Evolutionary conservation across 192 early-diverging fungal genomes (phyloP), one percentile per base, ranked within the genome.

Genomic region (Entophlyctis helioformis): DNA sequence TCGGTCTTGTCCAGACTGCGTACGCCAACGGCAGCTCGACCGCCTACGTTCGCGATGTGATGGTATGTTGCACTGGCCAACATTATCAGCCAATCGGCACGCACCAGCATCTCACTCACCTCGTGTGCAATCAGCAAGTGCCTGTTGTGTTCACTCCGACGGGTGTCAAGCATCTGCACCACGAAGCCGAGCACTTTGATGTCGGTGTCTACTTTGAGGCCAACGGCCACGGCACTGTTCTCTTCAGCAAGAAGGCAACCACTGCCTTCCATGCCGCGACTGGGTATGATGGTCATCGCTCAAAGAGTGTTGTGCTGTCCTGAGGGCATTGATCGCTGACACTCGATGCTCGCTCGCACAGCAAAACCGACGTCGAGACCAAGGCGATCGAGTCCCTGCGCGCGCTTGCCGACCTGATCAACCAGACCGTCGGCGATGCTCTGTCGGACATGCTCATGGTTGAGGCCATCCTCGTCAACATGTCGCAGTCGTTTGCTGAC

Each of bases 191-290:
- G 61, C 83, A 87, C 54, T 97, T 89, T 66, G 89, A 93, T 63
- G 82, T 97, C 51, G 96, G 96, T 58, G 91, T 96, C 32, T 99
- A 99, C 75, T 99, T 99, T 83, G 96, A 99, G 66, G 96, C 96
- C 34, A 99, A 99, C 53, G 96, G 96, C 46, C 96, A 99, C 60
- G 96, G 96, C 42, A 99, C 96, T 19, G 85, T 96, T 37, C 71
- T 99, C 49, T 99, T 99, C 64, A 97, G 87, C 60, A 54, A 75
- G 34, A 58, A 56, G 3, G 85, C 85, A 15, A 63, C 78, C 43
- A 81, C 84, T 46, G 83, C 86, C 6, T 88, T 95, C 60, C 64
- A 77, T 43, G 61, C 66, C 13, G 46, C 68, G 11, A 58, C 76
- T 53, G 80, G 72, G 79, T 84, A 69, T 29, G 49, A n/a, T n/a